Evolutionary conservation across 2,329 filamentous ascomycete genomes (phyloP), one percentile per base, ranked within the genome.

Genomic region (Trichoderma oligosporum): DNA sequence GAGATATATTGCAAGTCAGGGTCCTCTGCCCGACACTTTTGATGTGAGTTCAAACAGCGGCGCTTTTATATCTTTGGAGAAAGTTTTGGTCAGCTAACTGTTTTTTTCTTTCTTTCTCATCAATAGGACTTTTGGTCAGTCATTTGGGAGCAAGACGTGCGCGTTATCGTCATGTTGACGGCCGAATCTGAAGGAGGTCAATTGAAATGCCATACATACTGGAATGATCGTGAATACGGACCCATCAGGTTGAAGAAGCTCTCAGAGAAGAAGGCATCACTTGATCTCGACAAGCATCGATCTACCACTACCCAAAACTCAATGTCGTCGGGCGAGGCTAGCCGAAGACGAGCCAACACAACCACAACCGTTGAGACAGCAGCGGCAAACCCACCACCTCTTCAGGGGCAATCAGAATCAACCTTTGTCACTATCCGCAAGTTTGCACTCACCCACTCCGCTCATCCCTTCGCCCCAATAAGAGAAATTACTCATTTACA

Each of bases 91-190:
- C 11, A 25, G 31, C 12, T 9, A 8, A 18, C 8, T 38, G 16
- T 18, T 38, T 38, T 16, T 38, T 38, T 38, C 18, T 18, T 18
- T 18, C 14, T 38, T 38, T 38, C 14, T 2, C 14, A 7, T 20
- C 36, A 35, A 3, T 63, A 94, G 89, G 94, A 99, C 71, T 99
- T 99, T 69, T 99, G 94, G 94, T 93, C 91, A 60, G 88, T 97
- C 9, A 81, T 97, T 27, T 99, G 94, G 94, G 92, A 97, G 69
- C 89, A 97, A 71, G 92, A 97, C 68, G 87, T 96, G 3, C 87
- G 93, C 51, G 89, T 97, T 24, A 87, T 99, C 61, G 92, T 97
- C 62, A 97, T 97, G 87, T 80, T 99, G 63, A 99, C 94, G 5
- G 93, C 94, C 2, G 93, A 97, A 71, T 83, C 88, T 24, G 94